A percentile compares a stretch with the other conserved stretches of the same genome.
Evolutionary conservation across 169 alveolate genomes (phyloP).

Genomic region (Perkinsus marinus): DNA sequence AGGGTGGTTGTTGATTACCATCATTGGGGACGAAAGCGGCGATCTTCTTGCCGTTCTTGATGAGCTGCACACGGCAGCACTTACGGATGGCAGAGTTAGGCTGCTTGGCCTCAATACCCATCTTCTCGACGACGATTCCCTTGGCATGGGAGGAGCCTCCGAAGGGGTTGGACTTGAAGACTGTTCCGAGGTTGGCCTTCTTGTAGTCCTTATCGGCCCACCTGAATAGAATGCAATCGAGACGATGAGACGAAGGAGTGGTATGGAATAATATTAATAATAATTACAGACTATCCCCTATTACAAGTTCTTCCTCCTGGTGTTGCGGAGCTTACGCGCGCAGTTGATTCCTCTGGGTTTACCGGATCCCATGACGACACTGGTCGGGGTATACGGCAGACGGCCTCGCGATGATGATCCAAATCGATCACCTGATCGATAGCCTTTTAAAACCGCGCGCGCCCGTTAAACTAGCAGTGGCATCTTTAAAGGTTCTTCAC

Average conservation of each 20-base stretch:
- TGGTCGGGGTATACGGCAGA: neutral
- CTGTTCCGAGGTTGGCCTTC: slow-evolving; percentile 86
- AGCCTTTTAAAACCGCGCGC: neutral
- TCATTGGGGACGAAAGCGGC: slow-evolving; percentile 98
- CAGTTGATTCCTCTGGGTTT: slow-evolving; percentile 95
- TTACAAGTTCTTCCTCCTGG: slow-evolving; percentile 70
- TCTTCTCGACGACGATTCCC: slow-evolving; percentile 97
- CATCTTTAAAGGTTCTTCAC: neutral
- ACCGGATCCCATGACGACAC: slow-evolving; percentile 39
- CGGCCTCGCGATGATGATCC: neutral
- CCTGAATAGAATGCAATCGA: neutral
- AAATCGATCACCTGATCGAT: neutral
- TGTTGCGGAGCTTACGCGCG: slow-evolving; percentile 90
- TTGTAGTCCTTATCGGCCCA: slow-evolving; percentile 98
- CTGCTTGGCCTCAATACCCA: slow-evolving; percentile 97
- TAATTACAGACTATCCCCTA: neutral
- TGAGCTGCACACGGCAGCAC: slow-evolving; percentile 97
- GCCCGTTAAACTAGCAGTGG: neutral
- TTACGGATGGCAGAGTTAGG: slow-evolving; percentile 99
- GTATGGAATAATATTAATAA: neutral
- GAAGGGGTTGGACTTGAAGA: slow-evolving; percentile 94
- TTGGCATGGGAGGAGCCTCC: slow-evolving; percentile 97
- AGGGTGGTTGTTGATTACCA: slow-evolving; percentile 15
- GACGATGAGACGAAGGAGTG: neutral
- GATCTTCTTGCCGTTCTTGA: slow-evolving; percentile 96